phyloP scores from a whole-genome alignment of 176 grass and related monocot genomes.

The Cymbopogon citratus region DNA sequence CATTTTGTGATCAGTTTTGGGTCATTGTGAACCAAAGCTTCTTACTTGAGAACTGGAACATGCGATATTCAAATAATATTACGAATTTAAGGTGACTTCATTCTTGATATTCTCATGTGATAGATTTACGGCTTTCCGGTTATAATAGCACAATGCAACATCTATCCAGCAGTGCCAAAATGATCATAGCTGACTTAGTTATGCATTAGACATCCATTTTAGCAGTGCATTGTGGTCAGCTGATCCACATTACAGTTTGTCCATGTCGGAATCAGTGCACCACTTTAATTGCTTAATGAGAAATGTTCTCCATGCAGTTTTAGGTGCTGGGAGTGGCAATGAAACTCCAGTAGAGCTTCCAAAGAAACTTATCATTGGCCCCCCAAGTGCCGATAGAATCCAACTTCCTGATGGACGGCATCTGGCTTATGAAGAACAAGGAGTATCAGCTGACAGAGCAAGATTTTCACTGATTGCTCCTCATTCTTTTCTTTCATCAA shows the following conservation, averaged over 20 bases:
- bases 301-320: conserved; percentile 53
- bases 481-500: conserved; percentile 95
- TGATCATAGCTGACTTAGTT: neutral
- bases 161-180: neutral
- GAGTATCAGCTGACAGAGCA: conserved; percentile 56
- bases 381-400: conserved; percentile 67
- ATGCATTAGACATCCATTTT: conserved; percentile 4
- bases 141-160: neutral
- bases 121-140: neutral
- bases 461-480: conserved; percentile 81
- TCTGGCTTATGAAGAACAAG: conserved; percentile 80
- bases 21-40: conserved; percentile 13
- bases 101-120: neutral
- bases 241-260: neutral
- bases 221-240: neutral
- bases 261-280: neutral
- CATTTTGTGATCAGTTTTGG: neutral
- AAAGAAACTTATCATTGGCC: conserved; percentile 76
- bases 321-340: conserved; percentile 47
- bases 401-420: conserved; percentile 84
- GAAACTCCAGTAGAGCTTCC: conserved; percentile 44
- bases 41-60: neutral
- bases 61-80: neutral
- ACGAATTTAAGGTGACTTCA: neutral
- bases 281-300: neutral